Conservation (phyloP, 306 rosid species). For the Cicer judaicum region DNA sequence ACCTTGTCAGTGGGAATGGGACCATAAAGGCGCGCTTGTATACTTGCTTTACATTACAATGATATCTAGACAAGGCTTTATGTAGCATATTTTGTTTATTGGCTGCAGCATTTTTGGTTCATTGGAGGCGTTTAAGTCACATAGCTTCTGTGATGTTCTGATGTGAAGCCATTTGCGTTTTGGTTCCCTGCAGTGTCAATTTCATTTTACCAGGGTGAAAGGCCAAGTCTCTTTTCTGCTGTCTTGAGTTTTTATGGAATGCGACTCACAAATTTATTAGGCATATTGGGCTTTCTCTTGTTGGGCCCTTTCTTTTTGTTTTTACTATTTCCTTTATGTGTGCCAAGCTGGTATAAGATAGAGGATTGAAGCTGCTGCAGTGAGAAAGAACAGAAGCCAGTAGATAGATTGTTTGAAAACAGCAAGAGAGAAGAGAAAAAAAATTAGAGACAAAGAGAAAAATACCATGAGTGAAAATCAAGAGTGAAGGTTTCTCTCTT, state of each 20-base stretch:
- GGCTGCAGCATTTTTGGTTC: neutral
- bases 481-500: too few species aligned
- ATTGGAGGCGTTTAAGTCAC: neutral
- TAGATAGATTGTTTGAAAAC: too few species aligned
- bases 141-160: neutral
- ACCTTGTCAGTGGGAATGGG: neutral
- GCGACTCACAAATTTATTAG: too few species aligned
- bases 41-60: neutral
- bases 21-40: neutral
- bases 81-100: neutral
- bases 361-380: too few species aligned
- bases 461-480: too few species aligned
- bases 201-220: neutral
- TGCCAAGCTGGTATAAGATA: too few species aligned
- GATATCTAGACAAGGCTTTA: neutral
- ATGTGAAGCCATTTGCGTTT: neutral
- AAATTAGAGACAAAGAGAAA: too few species aligned
- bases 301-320: too few species aligned
- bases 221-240: neutral
- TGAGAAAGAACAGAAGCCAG: too few species aligned
- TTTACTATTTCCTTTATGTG: too few species aligned
- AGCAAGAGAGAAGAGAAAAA: too few species aligned
- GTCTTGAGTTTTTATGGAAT: neutral
- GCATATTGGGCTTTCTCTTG: too few species aligned
- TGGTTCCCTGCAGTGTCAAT: neutral